phyloP scores from a whole-genome alignment of 805 yeast genomes.

The Cyberlindnera xylosilytica region DNA sequence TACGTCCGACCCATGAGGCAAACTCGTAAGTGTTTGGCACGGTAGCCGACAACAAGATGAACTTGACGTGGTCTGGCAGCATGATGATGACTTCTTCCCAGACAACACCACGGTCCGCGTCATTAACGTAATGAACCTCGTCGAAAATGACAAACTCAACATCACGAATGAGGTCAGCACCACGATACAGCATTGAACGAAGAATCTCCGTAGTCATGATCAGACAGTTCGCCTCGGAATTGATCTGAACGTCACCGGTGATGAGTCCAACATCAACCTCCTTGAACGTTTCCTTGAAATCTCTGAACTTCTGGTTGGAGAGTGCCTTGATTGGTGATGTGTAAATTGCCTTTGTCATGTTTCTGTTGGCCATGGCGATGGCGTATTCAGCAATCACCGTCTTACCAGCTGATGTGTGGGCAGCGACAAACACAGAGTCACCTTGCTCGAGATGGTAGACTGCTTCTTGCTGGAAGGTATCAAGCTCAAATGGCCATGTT shows the following conservation, averaged over 20 bases:
- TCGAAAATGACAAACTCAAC: constrained; percentile 97
- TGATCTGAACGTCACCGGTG: constrained; percentile 97
- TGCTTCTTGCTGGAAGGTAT: constrained; percentile 95
- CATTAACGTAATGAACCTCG: constrained; percentile 97
- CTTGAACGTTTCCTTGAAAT: constrained; percentile 73
- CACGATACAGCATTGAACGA: constrained; percentile 92
- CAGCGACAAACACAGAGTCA: constrained; percentile 97
- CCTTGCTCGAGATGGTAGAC: constrained; percentile 95
- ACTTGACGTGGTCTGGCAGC: constrained; percentile 95
- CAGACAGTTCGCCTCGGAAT: constrained; percentile 92
- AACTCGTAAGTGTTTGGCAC: constrained; percentile 98
- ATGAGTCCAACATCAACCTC: constrained; percentile 89
- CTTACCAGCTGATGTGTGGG: constrained; percentile 98
- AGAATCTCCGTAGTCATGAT: constrained; percentile 98
- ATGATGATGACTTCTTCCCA: constrained; percentile 99
- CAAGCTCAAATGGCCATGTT: constrained; percentile 92
- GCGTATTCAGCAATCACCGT: constrained; percentile 99
- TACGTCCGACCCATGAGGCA: constrained; percentile 98
- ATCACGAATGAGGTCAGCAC: constrained; percentile 94
- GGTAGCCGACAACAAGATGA: constrained; percentile 89
- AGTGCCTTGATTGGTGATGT: constrained; percentile 94
- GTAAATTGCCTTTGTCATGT: constrained; percentile 95
- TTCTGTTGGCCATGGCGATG: constrained; percentile 91
- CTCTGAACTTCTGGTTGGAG: constrained; percentile 87
- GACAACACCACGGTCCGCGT: constrained; percentile 95